Conservation (phyloP, 2,329 filamentous ascomycete genomes). For the Cladosporium phlei region DNA sequence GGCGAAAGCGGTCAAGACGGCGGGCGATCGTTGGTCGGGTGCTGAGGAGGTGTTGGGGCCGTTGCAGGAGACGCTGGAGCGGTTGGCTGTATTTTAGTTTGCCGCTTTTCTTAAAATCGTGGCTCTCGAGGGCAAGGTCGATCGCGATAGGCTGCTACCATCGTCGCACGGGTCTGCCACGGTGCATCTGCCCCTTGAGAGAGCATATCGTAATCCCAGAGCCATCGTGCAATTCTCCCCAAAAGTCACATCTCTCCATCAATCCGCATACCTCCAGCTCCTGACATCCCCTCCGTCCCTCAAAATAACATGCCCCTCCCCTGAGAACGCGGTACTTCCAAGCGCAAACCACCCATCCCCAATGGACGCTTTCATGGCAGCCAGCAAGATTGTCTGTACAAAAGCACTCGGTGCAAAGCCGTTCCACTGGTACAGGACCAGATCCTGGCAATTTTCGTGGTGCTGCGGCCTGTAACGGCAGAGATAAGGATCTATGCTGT, state of each 20-base stretch:
- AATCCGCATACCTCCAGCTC: slow-evolving; percentile 33
- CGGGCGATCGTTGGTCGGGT: slow-evolving; percentile 55
- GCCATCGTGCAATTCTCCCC: too few species aligned
- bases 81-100: slow-evolving; percentile 9
- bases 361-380: slow-evolving; percentile 21
- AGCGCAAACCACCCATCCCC: slow-evolving; percentile 31
- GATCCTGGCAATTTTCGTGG: slow-evolving; percentile 14
- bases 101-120: background rate
- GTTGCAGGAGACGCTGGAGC: slow-evolving; percentile 39
- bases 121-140: too few species aligned
- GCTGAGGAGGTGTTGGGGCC: slow-evolving; percentile 44
- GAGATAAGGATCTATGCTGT: slow-evolving; percentile 64
- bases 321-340: slow-evolving; percentile 26
- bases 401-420: slow-evolving; percentile 40
- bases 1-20: slow-evolving; percentile 58
- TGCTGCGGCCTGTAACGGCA: slow-evolving; percentile 59
- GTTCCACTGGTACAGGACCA: slow-evolving; percentile 39
- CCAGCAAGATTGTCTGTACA: slow-evolving; percentile 26
- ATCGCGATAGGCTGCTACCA: too few species aligned
- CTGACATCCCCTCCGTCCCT: slow-evolving; percentile 22
- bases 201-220: too few species aligned
- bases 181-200: too few species aligned
- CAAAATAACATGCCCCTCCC: slow-evolving; percentile 28
- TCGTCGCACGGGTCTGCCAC: too few species aligned
- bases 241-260: slow-evolving; percentile 17